phyloP scores from a whole-genome alignment of 2,329 filamentous ascomycete species.

The Aureobasidium subglaciale region DNA sequence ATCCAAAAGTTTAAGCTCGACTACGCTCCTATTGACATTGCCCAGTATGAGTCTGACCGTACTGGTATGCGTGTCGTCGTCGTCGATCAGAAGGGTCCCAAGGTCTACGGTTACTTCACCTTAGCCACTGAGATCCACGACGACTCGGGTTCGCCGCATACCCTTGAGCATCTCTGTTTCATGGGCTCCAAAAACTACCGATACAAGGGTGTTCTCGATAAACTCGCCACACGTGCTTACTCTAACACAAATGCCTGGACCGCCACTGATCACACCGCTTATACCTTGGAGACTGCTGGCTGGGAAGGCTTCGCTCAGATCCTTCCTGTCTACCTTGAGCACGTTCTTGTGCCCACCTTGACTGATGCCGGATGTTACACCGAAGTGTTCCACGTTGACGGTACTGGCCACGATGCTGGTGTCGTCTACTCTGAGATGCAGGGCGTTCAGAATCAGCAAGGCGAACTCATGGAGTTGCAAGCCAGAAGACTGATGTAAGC shows the following conservation, averaged over 20 bases:
- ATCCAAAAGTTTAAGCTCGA: constrained; percentile 81
- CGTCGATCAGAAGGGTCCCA: constrained; percentile 88
- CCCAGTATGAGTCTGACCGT: constrained; percentile 89
- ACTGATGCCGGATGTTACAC: constrained; percentile 91
- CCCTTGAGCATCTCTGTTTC: constrained; percentile 47
- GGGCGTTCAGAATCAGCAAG: constrained; percentile 76
- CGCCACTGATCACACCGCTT: constrained; percentile 90
- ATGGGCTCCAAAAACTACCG: constrained; percentile 83
- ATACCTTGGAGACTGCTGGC: constrained; percentile 88
- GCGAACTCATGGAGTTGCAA: constrained; percentile 80
- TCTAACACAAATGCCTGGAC: constrained; percentile 97
- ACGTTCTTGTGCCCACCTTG: constrained; percentile 82
- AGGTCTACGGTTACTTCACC: constrained; percentile 89
- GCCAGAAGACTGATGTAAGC: constrained; percentile 61
- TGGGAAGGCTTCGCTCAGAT: constrained; percentile 97
- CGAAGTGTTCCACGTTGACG: constrained; percentile 93
- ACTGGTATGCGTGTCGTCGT: constrained; percentile 94
- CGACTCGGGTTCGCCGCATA: constrained; percentile 76
- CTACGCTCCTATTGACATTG: constrained; percentile 81
- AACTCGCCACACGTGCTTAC: constrained; percentile 86
- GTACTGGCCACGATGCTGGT: constrained; percentile 83
- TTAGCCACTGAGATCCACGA: constrained; percentile 96
- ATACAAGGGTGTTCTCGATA: constrained; percentile 93
- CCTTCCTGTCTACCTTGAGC: constrained; percentile 88
- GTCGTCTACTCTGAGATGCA: constrained; percentile 97